Percentiles rank a stretch among this genome's conserved stretches.
phyloP scores from a whole-genome alignment of 1,284 basidiomycete species.

The Phaffia rhodozyma region DNA sequence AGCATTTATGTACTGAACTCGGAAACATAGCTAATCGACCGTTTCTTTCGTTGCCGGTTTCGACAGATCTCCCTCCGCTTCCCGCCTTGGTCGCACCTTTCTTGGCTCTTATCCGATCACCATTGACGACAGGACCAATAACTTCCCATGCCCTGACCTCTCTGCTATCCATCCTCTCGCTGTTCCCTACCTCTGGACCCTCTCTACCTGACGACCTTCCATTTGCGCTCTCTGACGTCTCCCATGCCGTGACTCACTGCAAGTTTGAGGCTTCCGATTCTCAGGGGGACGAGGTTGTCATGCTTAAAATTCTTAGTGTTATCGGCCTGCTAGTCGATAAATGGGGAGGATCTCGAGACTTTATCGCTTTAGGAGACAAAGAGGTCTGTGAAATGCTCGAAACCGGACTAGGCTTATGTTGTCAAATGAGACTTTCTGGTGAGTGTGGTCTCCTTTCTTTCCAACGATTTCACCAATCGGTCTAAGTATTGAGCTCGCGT shows the following conservation, averaged over 20 bases:
- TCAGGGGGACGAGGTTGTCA: slow-evolving; percentile 88
- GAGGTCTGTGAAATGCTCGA: slow-evolving; percentile 98
- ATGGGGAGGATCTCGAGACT: slow-evolving; percentile 9
- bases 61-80: slow-evolving; percentile 51
- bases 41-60: background rate
- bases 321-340: slow-evolving; percentile 74
- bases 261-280: slow-evolving; percentile 96
- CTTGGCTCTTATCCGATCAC: slow-evolving; percentile 82
- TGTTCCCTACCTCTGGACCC: slow-evolving; percentile 24
- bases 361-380: slow-evolving; percentile 62
- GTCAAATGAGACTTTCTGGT: slow-evolving; percentile 91
- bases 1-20: too few relatives aligned
- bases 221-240: slow-evolving; percentile 66
- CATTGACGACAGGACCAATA: slow-evolving; percentile 84
- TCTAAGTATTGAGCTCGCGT: background rate
- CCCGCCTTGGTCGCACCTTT: slow-evolving; percentile 69
- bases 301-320: slow-evolving; percentile 81
- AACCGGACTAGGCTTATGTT: slow-evolving; percentile 92
- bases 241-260: slow-evolving; percentile 83
- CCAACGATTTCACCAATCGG: too few relatives aligned
- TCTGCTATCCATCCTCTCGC: slow-evolving; percentile 63
- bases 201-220: slow-evolving; percentile 43
- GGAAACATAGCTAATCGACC: too few relatives aligned
- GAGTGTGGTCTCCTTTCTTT: slow-evolving; percentile 26
- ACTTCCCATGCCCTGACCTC: slow-evolving; percentile 79